Evolutionary conservation across 805 yeast species (phyloP), one percentile per base, ranked within the genome.

Genomic region (Kuraishia cidri): DNA sequence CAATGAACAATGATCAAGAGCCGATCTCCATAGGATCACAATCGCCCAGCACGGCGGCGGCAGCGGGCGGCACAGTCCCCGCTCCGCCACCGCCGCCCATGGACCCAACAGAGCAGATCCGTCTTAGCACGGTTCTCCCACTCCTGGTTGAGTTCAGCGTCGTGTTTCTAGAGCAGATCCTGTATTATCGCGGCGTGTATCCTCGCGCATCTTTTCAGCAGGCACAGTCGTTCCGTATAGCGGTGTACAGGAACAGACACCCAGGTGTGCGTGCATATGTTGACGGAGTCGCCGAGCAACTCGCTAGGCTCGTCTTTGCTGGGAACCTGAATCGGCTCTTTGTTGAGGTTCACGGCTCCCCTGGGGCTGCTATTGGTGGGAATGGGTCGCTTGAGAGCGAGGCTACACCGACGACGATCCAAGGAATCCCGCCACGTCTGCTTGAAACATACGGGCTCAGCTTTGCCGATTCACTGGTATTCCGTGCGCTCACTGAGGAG

Each of bases 181-280:
- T 79, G 31, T 77, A 69, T 47, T 54, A 66, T 31, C 63, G 75
- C 30, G 47, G 53, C 2, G 52, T 81, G 1, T 81, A 81, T 42
- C 79, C 79, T 1, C 44, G 36, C 1, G 65, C 59, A 31, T 60
- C 35, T 5, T 82, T 70, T 45, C 58, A 54, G 15, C 46, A 48
- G 9, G 54, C 56, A 3, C 59, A 62, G 16, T 62, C 68, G 4
- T 72, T 68, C 42, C 60, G 63, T 24, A 34, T 72, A 11, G 52
- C 49, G 25, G 53, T 66, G 0, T 66, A 69, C 9, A 54, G 60
- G 24, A 61, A 57, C 31, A 51, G 77, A 37, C 73, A 71, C 40
- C 74, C 74, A 0, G 58, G 43, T 2, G 59, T 69, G n/a, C 52
- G 50, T 15, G 34, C 43, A 4, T 66, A 66, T 37, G 43, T 66